Percentiles rank a stretch among this genome's conserved stretches.
Conservation (phyloP, 2,329 filamentous ascomycete species). For the Seiridium unicorne region DNA sequence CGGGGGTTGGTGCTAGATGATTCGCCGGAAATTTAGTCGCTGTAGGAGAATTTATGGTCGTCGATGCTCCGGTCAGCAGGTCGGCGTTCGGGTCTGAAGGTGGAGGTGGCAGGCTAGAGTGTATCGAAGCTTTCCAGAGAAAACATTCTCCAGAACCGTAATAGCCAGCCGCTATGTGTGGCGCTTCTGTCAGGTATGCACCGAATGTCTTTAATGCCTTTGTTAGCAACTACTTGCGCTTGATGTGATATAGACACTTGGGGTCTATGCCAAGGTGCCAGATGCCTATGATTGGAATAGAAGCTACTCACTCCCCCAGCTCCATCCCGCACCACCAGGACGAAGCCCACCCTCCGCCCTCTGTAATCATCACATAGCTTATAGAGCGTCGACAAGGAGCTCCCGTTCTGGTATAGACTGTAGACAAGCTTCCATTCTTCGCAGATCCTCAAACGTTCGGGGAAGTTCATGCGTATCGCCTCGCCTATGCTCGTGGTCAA, state of each 20-base stretch:
- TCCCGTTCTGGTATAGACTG: constrained; percentile 88
- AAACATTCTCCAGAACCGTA: constrained; percentile 97
- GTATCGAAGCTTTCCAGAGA: constrained; percentile 74
- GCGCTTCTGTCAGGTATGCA: constrained; percentile 88
- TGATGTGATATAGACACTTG: background rate
- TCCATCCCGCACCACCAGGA: constrained; percentile 81
- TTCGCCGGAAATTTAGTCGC: constrained; percentile 15
- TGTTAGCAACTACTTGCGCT: constrained; percentile 5
- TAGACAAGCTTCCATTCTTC: constrained; percentile 87
- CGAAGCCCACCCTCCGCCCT: constrained; percentile 77
- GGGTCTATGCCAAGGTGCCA: too few species aligned
- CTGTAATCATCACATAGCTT: constrained; percentile 69
- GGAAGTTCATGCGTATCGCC: constrained; percentile 87
- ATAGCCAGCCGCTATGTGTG: constrained; percentile 78
- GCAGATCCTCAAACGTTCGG: constrained; percentile 79
- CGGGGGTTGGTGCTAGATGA: constrained; percentile 30
- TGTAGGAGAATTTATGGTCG: constrained; percentile 32
- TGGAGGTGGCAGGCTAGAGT: constrained; percentile 67
- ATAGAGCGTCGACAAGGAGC: constrained; percentile 83
- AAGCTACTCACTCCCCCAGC: constrained; percentile 63
- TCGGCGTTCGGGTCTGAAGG: constrained; percentile 56
- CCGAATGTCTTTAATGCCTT: constrained; percentile 68
- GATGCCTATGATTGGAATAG: too few species aligned
- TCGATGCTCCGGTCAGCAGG: constrained; percentile 37
- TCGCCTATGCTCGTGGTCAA: constrained; percentile 76